A percentile compares a stretch with the other conserved stretches of the same genome.
Evolutionary conservation across 2,329 filamentous ascomycete species (phyloP).

Genomic region (Harringtonia aguacate): DNA sequence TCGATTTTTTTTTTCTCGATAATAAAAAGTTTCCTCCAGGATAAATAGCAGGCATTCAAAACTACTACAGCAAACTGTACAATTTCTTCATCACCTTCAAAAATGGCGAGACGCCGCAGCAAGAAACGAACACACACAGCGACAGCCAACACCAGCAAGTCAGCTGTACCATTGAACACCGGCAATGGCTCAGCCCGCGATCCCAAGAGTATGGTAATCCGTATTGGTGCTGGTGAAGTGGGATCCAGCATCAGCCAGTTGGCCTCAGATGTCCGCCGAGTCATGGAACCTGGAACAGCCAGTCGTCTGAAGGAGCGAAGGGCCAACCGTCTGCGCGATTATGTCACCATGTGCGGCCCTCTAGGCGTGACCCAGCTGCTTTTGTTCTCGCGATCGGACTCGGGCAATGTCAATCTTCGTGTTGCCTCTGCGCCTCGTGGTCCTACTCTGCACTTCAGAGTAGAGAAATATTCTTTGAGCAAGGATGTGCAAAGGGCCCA

Average conservation of each 20-base stretch:
- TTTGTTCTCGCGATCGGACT: conserved; percentile 81
- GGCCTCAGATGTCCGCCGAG: conserved; percentile 77
- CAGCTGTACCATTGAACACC: conserved; percentile 37
- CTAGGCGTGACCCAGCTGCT: conserved; percentile 87
- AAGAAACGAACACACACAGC: conserved; percentile 85
- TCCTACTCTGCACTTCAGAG: conserved; percentile 86
- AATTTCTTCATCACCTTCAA: neutral
- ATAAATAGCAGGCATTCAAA: no score
- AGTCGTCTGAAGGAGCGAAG: conserved; percentile 79
- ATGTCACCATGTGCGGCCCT: conserved; percentile 89
- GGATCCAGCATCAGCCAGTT: conserved; percentile 86
- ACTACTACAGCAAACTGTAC: neutral
- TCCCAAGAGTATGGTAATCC: conserved; percentile 97
- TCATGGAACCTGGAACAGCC: conserved; percentile 95
- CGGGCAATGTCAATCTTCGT: conserved; percentile 86
- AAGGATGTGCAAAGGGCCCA: conserved; percentile 81
- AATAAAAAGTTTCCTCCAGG: neutral
- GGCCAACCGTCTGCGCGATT: conserved; percentile 82
- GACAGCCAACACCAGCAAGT: conserved; percentile 45
- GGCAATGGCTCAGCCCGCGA: conserved; percentile 54
- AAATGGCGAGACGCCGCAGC: conserved; percentile 68
- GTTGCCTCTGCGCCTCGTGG: conserved; percentile 80
- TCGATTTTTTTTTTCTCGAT: conserved; percentile 1
- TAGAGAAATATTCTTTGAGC: conserved; percentile 88
- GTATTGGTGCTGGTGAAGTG: conserved; percentile 88